phyloP scores from a whole-genome alignment of 495 filamentous ascomycete genomes.

The Neurospora cerealis region DNA sequence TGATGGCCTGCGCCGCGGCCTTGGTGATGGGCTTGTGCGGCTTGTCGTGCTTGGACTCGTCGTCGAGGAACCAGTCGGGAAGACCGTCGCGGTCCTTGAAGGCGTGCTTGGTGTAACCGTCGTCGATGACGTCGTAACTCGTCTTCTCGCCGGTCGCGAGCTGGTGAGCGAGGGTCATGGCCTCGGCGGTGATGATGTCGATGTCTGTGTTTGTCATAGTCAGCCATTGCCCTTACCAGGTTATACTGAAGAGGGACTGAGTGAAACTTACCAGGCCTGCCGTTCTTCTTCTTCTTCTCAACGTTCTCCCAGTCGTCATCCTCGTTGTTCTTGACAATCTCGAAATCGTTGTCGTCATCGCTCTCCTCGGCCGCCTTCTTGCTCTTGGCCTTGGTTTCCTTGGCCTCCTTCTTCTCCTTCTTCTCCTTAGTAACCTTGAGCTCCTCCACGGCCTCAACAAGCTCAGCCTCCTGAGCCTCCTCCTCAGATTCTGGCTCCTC shows the following conservation, averaged over 20 bases:
- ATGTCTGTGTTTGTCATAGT: conserved; percentile 53
- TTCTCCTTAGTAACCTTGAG: conserved; percentile 2
- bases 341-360: conserved; percentile 35
- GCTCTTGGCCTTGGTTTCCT: conserved; percentile 9
- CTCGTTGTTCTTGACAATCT: conserved; percentile 43
- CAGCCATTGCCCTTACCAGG: conserved; percentile 16
- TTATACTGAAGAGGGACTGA: neutral
- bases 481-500: conserved; percentile 45
- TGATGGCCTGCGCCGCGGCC: conserved; percentile 84
- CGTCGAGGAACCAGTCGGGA: conserved; percentile 96
- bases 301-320: conserved; percentile 61
- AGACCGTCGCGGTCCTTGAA: conserved; percentile 89
- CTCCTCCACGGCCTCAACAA: conserved; percentile 1
- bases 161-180: conserved; percentile 94
- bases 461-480: conserved; percentile 24
- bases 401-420: conserved; percentile 6
- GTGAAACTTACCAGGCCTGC: conserved; percentile 51
- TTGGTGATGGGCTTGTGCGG: conserved; percentile 80
- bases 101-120: conserved; percentile 83
- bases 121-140: conserved; percentile 68
- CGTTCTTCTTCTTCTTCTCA: conserved; percentile 56
- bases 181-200: conserved; percentile 96
- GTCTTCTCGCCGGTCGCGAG: conserved; percentile 80
- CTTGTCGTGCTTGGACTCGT: conserved; percentile 75
- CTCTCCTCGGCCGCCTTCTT: conserved; percentile 17